Percentiles rank a stretch among this genome's conserved stretches.
Conservation (phyloP, 208 protist genomes). For the Leishmania amazonensis region DNA sequence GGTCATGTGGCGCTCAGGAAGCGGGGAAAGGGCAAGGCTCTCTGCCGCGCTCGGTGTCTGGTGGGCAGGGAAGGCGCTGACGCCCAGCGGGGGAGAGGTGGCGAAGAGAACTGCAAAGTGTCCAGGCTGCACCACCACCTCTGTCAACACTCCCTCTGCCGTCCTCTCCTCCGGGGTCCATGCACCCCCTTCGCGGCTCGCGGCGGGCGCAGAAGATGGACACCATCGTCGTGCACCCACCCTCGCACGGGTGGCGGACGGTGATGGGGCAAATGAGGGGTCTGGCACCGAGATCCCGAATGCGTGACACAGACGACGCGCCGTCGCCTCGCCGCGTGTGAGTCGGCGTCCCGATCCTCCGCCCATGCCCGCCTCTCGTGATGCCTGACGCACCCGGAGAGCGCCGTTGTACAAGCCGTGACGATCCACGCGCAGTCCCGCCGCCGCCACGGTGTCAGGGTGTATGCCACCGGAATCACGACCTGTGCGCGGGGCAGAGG, state of each 20-base stretch:
- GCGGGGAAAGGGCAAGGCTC: background rate
- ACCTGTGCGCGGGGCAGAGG: conserved; percentile 6
- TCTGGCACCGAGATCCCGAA: conserved; percentile 7
- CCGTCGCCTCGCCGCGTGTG: conserved; percentile 21
- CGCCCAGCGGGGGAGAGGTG: background rate
- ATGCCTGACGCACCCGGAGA: background rate
- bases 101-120: conserved; percentile 29
- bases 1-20: background rate
- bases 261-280: background rate
- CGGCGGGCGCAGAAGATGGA: background rate
- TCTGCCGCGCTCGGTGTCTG: background rate
- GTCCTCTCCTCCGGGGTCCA: background rate
- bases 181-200: background rate
- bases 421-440: conserved; percentile 2
- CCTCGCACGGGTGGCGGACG: background rate
- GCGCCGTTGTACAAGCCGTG: conserved; percentile 3
- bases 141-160: conserved; percentile 1
- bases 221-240: background rate
- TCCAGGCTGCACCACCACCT: conserved; percentile 29
- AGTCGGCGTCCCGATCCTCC: background rate
- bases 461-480: background rate
- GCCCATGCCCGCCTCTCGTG: background rate
- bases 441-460: background rate
- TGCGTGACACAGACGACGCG: conserved; percentile 12
- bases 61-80: background rate